Percentiles rank a stretch among this genome's conserved stretches.
Conservation (phyloP, 139 green algal species). For the Astrephomene gubernaculifera region DNA sequence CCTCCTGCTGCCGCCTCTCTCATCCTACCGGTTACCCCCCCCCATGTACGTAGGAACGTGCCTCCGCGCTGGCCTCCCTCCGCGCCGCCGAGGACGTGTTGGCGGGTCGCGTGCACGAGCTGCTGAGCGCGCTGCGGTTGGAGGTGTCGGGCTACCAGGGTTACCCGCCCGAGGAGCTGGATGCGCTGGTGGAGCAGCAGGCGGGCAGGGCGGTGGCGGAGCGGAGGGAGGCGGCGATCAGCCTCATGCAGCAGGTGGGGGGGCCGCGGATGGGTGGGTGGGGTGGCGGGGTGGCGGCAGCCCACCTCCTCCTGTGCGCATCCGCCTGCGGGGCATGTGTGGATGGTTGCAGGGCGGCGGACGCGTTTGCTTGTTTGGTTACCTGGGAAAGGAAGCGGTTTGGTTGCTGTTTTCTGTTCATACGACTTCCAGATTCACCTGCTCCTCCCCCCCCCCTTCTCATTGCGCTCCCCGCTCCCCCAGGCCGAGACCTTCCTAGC, state of each 20-base stretch:
- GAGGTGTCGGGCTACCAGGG: slow-evolving; percentile 30
- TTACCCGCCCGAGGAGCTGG: slow-evolving; percentile 41
- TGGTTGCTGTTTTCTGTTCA: too few relatives aligned
- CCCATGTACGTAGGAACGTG: too few relatives aligned
- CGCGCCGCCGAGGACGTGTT: slow-evolving; percentile 14
- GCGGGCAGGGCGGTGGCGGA: slow-evolving; percentile 44
- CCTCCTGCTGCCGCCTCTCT: not conserved
- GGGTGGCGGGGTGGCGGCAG: not conserved
- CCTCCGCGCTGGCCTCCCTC: not conserved
- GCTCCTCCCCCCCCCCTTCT: too few relatives aligned
- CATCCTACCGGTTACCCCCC: too few relatives aligned
- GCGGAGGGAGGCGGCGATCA: slow-evolving; percentile 44
- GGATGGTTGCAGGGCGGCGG: not conserved
- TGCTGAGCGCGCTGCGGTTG: slow-evolving; percentile 7
- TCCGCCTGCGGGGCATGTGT: too few relatives aligned
- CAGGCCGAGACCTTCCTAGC: slow-evolving; percentile 47
- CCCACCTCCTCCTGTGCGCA: too few relatives aligned
- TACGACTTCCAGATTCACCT: too few relatives aligned
- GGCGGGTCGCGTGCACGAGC: not conserved
- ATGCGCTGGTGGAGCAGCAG: slow-evolving; percentile 39
- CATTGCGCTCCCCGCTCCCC: not conserved
- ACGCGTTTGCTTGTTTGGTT: not conserved
- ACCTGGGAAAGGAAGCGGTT: too few relatives aligned
- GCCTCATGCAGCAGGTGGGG: slow-evolving; percentile 47
- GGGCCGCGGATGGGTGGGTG: not conserved